A percentile compares a stretch with the other conserved stretches of the same genome.
These are phyloP conservation scores for Scolecobasidium constrictum DNA, from an alignment of 2,329 filamentous ascomycete genomes.

Conservation along the genomic window DNA sequence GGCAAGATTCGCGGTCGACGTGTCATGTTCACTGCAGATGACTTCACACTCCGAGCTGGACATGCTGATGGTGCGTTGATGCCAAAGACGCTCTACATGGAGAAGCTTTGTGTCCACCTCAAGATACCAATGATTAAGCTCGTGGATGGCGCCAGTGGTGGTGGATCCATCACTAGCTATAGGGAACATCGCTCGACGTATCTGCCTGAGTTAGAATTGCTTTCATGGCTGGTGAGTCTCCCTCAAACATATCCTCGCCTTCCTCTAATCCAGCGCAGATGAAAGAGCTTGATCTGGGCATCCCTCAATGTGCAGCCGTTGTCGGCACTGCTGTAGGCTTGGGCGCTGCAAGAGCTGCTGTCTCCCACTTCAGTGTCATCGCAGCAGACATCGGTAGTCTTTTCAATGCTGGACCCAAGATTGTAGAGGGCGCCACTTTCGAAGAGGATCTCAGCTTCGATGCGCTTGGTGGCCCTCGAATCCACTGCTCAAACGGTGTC, in stretches of 20 bases:
- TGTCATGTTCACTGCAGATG: slow-evolving; percentile 52
- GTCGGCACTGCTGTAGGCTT: slow-evolving; percentile 53
- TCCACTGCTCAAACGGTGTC: slow-evolving; percentile 56
- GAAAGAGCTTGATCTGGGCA: slow-evolving; percentile 49
- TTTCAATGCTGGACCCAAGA: slow-evolving; percentile 54
- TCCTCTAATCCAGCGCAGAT: slow-evolving; percentile 41
- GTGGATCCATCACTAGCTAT: slow-evolving; percentile 51
- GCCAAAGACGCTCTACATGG: slow-evolving; percentile 49
- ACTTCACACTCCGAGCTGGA: slow-evolving; percentile 52
- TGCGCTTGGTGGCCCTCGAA: slow-evolving; percentile 48
- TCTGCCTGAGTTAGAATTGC: slow-evolving; percentile 32
- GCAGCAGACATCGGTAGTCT: slow-evolving; percentile 49
- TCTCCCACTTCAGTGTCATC: slow-evolving; percentile 57
- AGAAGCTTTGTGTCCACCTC: slow-evolving; percentile 48
- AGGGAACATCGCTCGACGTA: slow-evolving; percentile 45
- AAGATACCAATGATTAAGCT: slow-evolving; percentile 52
- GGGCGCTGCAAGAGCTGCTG: slow-evolving; percentile 49
- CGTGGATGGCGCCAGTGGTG: slow-evolving; percentile 52
- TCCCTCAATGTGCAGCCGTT: slow-evolving; percentile 53
- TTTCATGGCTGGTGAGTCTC: slow-evolving; percentile 31
- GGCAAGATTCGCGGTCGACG: slow-evolving; percentile 42
- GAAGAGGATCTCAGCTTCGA: slow-evolving; percentile 50
- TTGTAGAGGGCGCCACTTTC: slow-evolving; percentile 52
- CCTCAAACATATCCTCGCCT: slow-evolving; percentile 42
- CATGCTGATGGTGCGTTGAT: slow-evolving; percentile 52